phyloP scores from a whole-genome alignment of 495 filamentous ascomycete species.

The Podospora pseudocomata region DNA sequence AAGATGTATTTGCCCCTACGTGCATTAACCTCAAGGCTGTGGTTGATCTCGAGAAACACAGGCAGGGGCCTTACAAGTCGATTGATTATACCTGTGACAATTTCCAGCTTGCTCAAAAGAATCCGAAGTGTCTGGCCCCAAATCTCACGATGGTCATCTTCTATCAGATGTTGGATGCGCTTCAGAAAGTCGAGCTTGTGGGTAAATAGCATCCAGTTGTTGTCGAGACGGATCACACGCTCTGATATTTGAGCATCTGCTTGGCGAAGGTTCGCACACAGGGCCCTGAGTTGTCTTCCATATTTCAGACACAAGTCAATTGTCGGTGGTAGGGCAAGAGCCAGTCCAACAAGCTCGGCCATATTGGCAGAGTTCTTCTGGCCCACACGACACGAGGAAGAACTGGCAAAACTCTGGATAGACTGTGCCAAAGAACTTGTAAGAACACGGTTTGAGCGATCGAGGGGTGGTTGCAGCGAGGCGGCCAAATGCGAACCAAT shows the following conservation, averaged over 20 bases:
- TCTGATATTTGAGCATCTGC: slow-evolving; percentile 32
- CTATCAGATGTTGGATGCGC: slow-evolving; percentile 32
- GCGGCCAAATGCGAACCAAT: too few species aligned
- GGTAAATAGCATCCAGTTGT: slow-evolving; percentile 33
- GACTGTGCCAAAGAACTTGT: background rate
- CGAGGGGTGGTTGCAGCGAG: too few species aligned
- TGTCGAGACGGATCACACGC: slow-evolving; percentile 33
- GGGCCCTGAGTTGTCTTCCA: slow-evolving; percentile 14
- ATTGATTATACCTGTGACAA: slow-evolving; percentile 5
- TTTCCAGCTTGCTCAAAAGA: slow-evolving; percentile 10
- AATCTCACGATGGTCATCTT: slow-evolving; percentile 31
- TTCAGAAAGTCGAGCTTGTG: slow-evolving; percentile 37
- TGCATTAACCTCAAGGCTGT: background rate
- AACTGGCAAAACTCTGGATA: background rate
- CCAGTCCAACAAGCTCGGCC: slow-evolving; percentile 3
- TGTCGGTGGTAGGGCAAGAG: slow-evolving; percentile 7
- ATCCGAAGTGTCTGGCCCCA: slow-evolving; percentile 8
- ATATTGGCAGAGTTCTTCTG: background rate
- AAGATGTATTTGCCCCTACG: slow-evolving; percentile 16
- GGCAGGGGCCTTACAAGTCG: background rate
- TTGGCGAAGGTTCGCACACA: slow-evolving; percentile 22
- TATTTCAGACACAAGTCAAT: slow-evolving; percentile 20
- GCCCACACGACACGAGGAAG: background rate
- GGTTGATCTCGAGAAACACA: background rate
- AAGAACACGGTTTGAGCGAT: too few species aligned